A percentile compares a stretch with the other conserved stretches of the same genome.
These are phyloP conservation scores for Neckera pumila DNA, from an alignment of 225 moss, liverwort and hornwort species.

Conservation along the genomic window DNA sequence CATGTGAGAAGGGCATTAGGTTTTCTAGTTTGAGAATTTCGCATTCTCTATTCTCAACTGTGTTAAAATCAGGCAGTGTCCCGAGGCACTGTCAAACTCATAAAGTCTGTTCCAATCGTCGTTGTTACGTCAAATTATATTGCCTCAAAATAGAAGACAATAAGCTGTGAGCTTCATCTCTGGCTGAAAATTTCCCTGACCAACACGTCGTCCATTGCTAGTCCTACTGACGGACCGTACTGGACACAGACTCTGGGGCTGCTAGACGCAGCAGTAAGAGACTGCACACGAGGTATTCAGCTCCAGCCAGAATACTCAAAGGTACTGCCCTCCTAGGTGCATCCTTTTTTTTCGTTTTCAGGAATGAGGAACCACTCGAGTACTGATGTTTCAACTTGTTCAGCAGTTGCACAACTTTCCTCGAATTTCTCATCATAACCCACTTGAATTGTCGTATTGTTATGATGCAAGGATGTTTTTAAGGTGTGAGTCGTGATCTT, in stretches of 20 bases:
- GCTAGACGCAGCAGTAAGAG: constrained; percentile 40
- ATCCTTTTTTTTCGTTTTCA: neutral
- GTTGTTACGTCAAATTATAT: neutral
- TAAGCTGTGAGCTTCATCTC: neutral
- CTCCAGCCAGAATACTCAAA: constrained; percentile 51
- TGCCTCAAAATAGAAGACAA: neutral
- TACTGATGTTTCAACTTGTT: neutral
- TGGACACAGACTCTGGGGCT: constrained; percentile 36
- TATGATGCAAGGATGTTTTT: neutral
- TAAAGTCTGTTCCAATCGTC: neutral
- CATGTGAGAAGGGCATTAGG: constrained; percentile 29
- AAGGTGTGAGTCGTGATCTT: neutral
- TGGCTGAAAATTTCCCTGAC: neutral
- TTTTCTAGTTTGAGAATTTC: neutral
- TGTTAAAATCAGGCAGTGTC: neutral
- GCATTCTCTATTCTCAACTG: neutral
- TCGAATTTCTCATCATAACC: neutral
- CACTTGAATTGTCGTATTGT: neutral
- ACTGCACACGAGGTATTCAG: constrained; percentile 62
- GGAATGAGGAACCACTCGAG: neutral
- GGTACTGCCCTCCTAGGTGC: constrained; percentile 6
- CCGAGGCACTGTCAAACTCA: neutral
- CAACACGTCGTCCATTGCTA: neutral
- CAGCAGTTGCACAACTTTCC: neutral
- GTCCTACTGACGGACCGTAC: neutral